Percentiles rank a stretch among this genome's conserved stretches.
These are phyloP conservation scores for Corchorus capsularis DNA, from an alignment of 345 rosid genomes.

Conservation along the genomic window DNA sequence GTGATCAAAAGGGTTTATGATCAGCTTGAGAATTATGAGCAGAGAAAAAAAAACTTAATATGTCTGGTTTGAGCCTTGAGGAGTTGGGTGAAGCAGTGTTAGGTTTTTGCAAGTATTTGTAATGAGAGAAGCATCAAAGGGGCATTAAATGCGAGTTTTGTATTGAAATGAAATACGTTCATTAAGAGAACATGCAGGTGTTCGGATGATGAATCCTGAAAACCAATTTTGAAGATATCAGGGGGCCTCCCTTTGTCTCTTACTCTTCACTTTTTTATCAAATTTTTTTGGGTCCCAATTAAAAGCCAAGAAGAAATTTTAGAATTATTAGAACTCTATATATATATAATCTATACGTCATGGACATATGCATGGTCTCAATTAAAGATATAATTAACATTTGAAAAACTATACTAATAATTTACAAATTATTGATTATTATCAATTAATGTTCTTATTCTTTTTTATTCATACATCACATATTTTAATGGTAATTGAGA, in stretches of 20 bases:
- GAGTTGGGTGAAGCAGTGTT: slow-evolving; percentile 12
- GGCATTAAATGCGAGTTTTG: slow-evolving; percentile 57
- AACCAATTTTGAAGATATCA: slow-evolving; percentile 39
- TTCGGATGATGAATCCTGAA: slow-evolving; percentile 40
- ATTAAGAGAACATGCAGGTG: slow-evolving; percentile 64
- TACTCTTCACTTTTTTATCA: slow-evolving; percentile 17
- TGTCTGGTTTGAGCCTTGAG: too few species aligned
- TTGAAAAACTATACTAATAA: too few species aligned
- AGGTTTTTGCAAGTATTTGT: slow-evolving; percentile 40
- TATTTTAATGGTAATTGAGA: neutral
- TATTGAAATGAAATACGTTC: slow-evolving; percentile 32
- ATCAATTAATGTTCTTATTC: neutral
- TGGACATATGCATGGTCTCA: too few species aligned
- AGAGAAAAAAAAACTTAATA: neutral
- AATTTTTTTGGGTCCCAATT: slow-evolving; percentile 22
- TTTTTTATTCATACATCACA: neutral
- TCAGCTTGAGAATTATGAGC: neutral
- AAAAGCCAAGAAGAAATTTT: neutral
- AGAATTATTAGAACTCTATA: slow-evolving; percentile 9
- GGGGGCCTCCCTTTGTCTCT: slow-evolving; percentile 41
- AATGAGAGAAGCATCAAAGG: slow-evolving; percentile 30
- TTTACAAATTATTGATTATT: slow-evolving; percentile 1
- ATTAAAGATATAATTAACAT: too few species aligned
- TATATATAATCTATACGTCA: too few species aligned
- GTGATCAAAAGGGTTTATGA: too few species aligned